Evolutionary conservation across 1,284 basidiomycete species (phyloP), one percentile per base, ranked within the genome.

Genomic region (Grifola frondosa): DNA sequence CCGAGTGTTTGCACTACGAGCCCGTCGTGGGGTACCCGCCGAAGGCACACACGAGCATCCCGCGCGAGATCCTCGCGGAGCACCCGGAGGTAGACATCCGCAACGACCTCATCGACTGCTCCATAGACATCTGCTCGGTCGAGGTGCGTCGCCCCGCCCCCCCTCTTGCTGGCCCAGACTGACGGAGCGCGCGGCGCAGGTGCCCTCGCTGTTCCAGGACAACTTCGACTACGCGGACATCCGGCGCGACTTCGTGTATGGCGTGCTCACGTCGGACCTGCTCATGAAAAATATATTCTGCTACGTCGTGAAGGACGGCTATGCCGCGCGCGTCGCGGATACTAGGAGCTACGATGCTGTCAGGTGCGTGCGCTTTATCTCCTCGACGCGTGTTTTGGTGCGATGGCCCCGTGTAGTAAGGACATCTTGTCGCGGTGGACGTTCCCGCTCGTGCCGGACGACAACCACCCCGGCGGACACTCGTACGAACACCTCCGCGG

Each of bases 161-260:
- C n/a, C 15, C 7, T 34, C 29, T 9, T 31, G 17, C 21, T 39
- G 37, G 24, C 19, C 26, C 16, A 35, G n/a, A n/a, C 30, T 43
- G 40, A 32, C 41, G 20, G 21, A 19, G 24, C 12, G 5, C 12
- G 35, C 26, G 19, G 29, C 40, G n/a, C 56, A 92, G 90, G 88
- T 98, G 16, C 94, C 94, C 0, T 96, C 95, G 0, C 69, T 98
- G 5, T 99, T 98, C 70, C 95, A 97, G 58, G 97, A 99, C 67
- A 99, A 99, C 68, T 99, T 99, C 63, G 97, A 99, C 68, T 99
- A 97, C 62, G 85, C 88, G 35, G 89, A 94, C 64, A 78, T 98
- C 49, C 81, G 94, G 43, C 75, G 83, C 52, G 93, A 99, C 67
- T 97, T 99, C 61, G 89, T 99, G 19, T 90, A 93, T 57, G 96